Conservation (phyloP, 768 basidiomycete species). For the Boletellus ananas region DNA sequence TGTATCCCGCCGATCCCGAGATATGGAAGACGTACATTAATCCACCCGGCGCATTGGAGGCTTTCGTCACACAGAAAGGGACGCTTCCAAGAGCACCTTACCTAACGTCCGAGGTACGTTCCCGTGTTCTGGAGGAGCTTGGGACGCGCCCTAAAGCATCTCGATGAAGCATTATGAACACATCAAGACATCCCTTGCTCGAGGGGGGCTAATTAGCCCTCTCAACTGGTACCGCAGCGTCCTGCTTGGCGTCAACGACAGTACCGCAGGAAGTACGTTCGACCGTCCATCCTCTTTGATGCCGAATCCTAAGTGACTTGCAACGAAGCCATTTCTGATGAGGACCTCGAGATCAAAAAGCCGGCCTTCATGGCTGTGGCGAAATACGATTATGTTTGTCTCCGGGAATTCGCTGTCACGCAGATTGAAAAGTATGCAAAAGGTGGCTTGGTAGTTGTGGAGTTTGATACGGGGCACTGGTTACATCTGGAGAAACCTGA, state of each 20-base stretch:
- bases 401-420: constrained; percentile 21
- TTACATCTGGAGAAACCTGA: constrained; percentile 32
- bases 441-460: constrained; percentile 27
- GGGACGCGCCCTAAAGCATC: not conserved
- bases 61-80: constrained; percentile 23
- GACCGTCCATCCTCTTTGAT: not conserved
- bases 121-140: not conserved
- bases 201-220: constrained; percentile 33
- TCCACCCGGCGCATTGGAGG: constrained; percentile 33
- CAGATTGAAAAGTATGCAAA: constrained; percentile 27
- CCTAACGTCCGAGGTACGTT: constrained; percentile 31
- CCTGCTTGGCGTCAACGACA: constrained; percentile 25
- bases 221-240: constrained; percentile 38
- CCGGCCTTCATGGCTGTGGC: constrained; percentile 39
- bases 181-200: constrained; percentile 24
- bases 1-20: constrained; percentile 33
- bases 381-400: constrained; percentile 33
- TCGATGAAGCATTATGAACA: constrained; percentile 26
- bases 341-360: constrained; percentile 27
- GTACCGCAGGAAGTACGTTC: constrained; percentile 29
- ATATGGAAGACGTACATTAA: constrained; percentile 36
- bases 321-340: constrained; percentile 19
- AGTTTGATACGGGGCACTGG: constrained; percentile 40
- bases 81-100: constrained; percentile 27
- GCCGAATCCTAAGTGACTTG: not conserved